Percentiles rank a stretch among this genome's conserved stretches.
Evolutionary conservation across 441 rosid genomes (phyloP).

Genomic region (Erysimum cheiri): DNA sequence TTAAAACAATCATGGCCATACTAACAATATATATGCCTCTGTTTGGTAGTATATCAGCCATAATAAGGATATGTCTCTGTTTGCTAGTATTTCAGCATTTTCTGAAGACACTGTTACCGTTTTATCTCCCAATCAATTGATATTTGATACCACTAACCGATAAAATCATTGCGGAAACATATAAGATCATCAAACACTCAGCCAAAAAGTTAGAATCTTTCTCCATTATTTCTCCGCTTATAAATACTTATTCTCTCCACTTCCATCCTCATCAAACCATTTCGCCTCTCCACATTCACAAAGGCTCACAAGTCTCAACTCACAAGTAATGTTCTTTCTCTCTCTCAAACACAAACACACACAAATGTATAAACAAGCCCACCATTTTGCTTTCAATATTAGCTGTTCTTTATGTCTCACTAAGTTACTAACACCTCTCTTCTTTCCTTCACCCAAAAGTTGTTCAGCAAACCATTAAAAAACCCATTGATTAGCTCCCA

Average conservation of each 20-base stretch:
- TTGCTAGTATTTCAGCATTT: slow-evolving; percentile 3
- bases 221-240: slow-evolving; percentile 35
- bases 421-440: not conserved
- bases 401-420: slow-evolving; percentile 18
- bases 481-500: not conserved
- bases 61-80: slow-evolving; percentile 1
- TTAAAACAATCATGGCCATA: not conserved
- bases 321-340: slow-evolving; percentile 32
- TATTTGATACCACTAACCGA: slow-evolving; percentile 27
- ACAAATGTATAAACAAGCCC: slow-evolving; percentile 1
- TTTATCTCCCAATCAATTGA: slow-evolving; percentile 8
- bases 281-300: slow-evolving; percentile 34
- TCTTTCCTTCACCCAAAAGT: slow-evolving; percentile 8
- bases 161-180: slow-evolving; percentile 22
- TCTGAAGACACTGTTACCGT: slow-evolving; percentile 13
- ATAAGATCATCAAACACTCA: slow-evolving; percentile 29
- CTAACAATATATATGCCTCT: not conserved
- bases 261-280: slow-evolving; percentile 27
- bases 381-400: slow-evolving; percentile 13
- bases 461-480: slow-evolving; percentile 21
- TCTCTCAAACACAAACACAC: slow-evolving; percentile 11
- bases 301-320: slow-evolving; percentile 25
- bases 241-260: slow-evolving; percentile 37
- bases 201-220: slow-evolving; percentile 20
- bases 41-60: not conserved